phyloP scores from a whole-genome alignment of 495 filamentous ascomycete genomes.

The Penicillium bovifimosum region DNA sequence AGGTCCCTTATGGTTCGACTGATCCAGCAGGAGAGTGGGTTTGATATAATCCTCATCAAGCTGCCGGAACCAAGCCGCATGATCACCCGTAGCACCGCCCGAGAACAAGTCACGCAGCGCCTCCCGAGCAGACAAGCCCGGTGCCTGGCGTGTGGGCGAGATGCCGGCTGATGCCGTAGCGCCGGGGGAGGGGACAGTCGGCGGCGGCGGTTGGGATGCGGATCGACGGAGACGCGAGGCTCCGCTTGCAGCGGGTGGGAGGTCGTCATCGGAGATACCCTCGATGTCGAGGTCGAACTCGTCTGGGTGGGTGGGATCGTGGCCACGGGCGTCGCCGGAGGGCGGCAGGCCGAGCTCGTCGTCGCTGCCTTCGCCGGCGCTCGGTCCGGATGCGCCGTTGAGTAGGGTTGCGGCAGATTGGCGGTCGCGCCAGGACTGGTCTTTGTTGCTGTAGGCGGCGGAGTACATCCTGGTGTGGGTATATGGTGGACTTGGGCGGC shows the following conservation, averaged over 20 bases:
- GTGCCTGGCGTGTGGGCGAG: conserved; percentile 29
- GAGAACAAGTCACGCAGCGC: conserved; percentile 70
- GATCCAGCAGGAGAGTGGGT: conserved; percentile 82
- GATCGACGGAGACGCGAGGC: conserved; percentile 48
- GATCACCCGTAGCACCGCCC: conserved; percentile 72
- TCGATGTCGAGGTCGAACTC: conserved; percentile 43
- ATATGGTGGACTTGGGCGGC: conserved; percentile 43
- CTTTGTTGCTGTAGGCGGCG: conserved; percentile 50
- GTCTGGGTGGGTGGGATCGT: conserved; percentile 52
- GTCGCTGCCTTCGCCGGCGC: conserved; percentile 42
- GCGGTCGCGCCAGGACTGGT: conserved; percentile 37
- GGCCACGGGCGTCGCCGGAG: conserved; percentile 54
- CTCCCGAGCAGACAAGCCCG: conserved; percentile 48
- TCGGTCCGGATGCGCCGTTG: conserved; percentile 30
- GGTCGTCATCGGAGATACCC: conserved; percentile 43
- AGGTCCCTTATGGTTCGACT: conserved; percentile 46
- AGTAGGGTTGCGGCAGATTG: conserved; percentile 39
- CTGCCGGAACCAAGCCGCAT: conserved; percentile 85
- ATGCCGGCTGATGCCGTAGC: conserved; percentile 17
- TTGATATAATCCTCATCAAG: conserved; percentile 97
- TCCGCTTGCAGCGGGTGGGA: conserved; percentile 42
- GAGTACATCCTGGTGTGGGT: conserved; percentile 49
- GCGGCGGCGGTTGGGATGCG: conserved; percentile 42
- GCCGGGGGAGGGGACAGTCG: conserved; percentile 15
- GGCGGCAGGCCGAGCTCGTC: conserved; percentile 46